Conservation (phyloP, 2,329 filamentous ascomycete genomes). For the Ophiosphaerella herpotricha region DNA sequence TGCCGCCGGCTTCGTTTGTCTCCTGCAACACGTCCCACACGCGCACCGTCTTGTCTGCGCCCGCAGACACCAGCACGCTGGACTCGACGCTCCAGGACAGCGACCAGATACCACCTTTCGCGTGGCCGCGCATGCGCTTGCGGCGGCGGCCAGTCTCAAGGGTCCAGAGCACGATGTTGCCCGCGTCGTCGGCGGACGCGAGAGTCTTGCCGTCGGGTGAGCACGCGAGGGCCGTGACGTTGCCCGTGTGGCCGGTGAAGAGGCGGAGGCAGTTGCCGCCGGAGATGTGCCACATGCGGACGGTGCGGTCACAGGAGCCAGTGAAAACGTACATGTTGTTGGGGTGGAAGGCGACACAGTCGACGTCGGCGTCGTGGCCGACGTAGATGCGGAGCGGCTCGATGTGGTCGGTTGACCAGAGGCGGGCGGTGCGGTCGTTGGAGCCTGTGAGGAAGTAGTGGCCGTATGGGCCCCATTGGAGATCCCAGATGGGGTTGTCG, state of each 20-base stretch:
- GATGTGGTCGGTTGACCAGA: conserved; percentile 93
- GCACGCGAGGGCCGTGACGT: conserved; percentile 82
- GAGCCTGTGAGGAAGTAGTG: conserved; percentile 92
- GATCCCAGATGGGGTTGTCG: conserved; percentile 84
- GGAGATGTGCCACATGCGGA: conserved; percentile 95
- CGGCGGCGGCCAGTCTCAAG: conserved; percentile 81
- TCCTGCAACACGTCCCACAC: conserved; percentile 86
- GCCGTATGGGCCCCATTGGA: conserved; percentile 88
- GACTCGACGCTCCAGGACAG: conserved; percentile 93
- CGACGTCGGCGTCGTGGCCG: conserved; percentile 92
- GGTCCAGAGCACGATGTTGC: conserved; percentile 94
- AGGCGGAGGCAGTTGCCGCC: conserved; percentile 87
- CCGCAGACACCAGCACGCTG: conserved; percentile 84
- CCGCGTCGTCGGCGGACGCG: conserved; percentile 86
- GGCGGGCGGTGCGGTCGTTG: conserved; percentile 84
- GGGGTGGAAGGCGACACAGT: conserved; percentile 88
- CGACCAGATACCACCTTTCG: conserved; percentile 90
- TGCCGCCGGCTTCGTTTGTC: conserved; percentile 62
- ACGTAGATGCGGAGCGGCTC: conserved; percentile 86
- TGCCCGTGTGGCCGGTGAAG: conserved; percentile 88
- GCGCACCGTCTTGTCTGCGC: conserved; percentile 88
- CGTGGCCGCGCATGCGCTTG: conserved; percentile 93
- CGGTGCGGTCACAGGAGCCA: conserved; percentile 87
- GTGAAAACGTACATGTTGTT: conserved; percentile 95
- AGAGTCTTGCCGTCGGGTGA: conserved; percentile 86